Evolutionary conservation across 1,139 yeast genomes (phyloP).

Genomic region (Barnettozyma hawaiiensis): DNA sequence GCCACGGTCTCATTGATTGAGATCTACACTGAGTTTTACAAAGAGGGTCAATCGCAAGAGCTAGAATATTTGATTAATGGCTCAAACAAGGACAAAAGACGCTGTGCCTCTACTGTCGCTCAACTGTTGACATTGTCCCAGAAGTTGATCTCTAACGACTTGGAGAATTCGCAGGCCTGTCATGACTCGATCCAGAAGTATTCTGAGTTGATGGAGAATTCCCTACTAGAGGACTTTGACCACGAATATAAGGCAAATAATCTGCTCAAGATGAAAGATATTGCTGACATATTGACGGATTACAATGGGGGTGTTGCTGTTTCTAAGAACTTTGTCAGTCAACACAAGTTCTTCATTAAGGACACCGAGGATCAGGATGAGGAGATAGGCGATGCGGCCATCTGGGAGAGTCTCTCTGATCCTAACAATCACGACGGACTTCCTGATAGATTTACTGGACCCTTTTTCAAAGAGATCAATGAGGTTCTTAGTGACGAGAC

Average conservation of each 20-base stretch:
- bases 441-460: conserved; percentile 34
- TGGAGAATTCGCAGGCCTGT: conserved; percentile 45
- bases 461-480: conserved; percentile 37
- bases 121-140: conserved; percentile 59
- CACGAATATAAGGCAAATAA: conserved; percentile 45
- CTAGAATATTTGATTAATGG: conserved; percentile 45
- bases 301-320: conserved; percentile 85
- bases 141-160: conserved; percentile 50
- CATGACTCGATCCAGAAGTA: conserved; percentile 58
- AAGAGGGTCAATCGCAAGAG: conserved; percentile 57
- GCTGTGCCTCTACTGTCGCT: conserved; percentile 65
- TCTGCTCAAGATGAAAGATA: conserved; percentile 67
- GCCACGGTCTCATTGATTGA: conserved; percentile 71
- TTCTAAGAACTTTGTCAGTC: conserved; percentile 76
- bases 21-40: conserved; percentile 71
- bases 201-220: conserved; percentile 72
- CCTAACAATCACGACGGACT: conserved; percentile 37
- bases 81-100: conserved; percentile 45
- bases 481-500: conserved; percentile 61
- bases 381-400: conserved; percentile 31
- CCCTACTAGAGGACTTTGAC: conserved; percentile 53
- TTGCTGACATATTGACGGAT: conserved; percentile 71
- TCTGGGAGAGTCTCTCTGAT: conserved; percentile 45
- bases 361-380: conserved; percentile 35
- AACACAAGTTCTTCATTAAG: conserved; percentile 65